Base-by-base conservation (phyloP, 2,329 filamentous ascomycete genomes). In the Nigrospora sphaerica region DNA sequence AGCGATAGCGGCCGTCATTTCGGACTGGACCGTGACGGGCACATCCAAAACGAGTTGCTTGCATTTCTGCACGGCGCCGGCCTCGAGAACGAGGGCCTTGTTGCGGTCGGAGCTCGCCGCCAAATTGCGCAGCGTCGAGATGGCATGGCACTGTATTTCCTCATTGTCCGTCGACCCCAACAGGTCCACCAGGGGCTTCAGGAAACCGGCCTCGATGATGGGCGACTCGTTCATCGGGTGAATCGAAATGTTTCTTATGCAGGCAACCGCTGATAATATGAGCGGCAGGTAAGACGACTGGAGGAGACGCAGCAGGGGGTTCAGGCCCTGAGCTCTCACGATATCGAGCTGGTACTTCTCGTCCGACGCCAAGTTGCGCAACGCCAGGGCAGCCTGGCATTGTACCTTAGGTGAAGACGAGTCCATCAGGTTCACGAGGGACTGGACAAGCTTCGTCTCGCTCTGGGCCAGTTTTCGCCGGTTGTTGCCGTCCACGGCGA, bases 1-100 rank as follows among this genome's bases (percentile, higher is more conserved):
- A 34, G 93, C 93, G 66, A 98, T 96, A 1, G 93, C 93, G n/a
- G 93, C 93, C 5, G 93, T 98, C 93, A 98, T 98, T 67, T 98
- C 93, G 2, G 91, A 96, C 64, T 98, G 93, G 3, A 98, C 93
- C 35, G 88, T 92, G 42, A 97, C 78, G 0, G 93, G 90, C 3
- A 97, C 93, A 46, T 95, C 85, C 16, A 98, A 74, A 19, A 98
- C 91, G 44, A 98, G 77, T 62, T 97, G 89, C 69, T 96, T 97
- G 81, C 93, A 98, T 66, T 97, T 97, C 63, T 97, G 90, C 35
- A 98, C 93, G 2, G 93, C 93, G 19, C 93, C 93, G 32, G 93
- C 93, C 67, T 97, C 90, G 42, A 98, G 73, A 1, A 98, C 93
- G n/a, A 98, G 77, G 48, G 95, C 88, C 71, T 98, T 98, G 77